Evolutionary conservation across 495 filamentous ascomycete species (phyloP).

Genomic region (Hypoxylon subgilvum): DNA sequence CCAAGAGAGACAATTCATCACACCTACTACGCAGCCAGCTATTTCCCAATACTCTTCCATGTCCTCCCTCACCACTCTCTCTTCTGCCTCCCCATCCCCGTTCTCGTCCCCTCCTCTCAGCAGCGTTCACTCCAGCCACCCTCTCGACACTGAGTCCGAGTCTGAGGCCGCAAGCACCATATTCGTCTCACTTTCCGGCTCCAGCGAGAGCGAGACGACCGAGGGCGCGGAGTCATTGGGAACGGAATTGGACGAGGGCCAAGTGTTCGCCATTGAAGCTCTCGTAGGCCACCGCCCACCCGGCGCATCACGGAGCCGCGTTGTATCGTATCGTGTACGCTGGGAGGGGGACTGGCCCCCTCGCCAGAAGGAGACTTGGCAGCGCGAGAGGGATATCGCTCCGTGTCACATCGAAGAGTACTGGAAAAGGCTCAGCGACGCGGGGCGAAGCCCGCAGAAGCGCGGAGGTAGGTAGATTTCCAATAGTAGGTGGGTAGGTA

Average conservation of each 20-base stretch:
- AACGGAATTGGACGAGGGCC: too few species aligned
- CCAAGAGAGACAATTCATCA: too few species aligned
- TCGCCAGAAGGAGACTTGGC: conserved; percentile 3
- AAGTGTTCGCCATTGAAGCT: conserved; percentile 5
- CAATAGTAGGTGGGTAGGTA: too few species aligned
- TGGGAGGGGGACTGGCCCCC: conserved; percentile 13
- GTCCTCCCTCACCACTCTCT: too few species aligned
- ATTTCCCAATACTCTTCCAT: too few species aligned
- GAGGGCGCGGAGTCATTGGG: too few species aligned
- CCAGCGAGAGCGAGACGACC: too few species aligned
- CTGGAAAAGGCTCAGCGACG: neutral
- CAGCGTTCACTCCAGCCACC: too few species aligned
- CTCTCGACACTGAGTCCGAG: too few species aligned
- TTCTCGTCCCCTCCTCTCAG: too few species aligned
- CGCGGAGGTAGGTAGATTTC: neutral
- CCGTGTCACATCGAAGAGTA: neutral
- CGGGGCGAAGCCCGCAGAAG: neutral
- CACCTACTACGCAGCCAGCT: too few species aligned
- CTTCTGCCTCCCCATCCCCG: too few species aligned
- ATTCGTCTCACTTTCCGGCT: neutral
- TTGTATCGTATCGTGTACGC: neutral
- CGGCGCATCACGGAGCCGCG: neutral
- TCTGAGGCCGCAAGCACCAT: neutral
- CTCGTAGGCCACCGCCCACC: conserved; percentile 3
- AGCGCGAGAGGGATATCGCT: neutral